Evolutionary conservation across 495 filamentous ascomycete genomes (phyloP), one percentile per base, ranked within the genome.

Genomic region (Aspergillus incahuasiensis): DNA sequence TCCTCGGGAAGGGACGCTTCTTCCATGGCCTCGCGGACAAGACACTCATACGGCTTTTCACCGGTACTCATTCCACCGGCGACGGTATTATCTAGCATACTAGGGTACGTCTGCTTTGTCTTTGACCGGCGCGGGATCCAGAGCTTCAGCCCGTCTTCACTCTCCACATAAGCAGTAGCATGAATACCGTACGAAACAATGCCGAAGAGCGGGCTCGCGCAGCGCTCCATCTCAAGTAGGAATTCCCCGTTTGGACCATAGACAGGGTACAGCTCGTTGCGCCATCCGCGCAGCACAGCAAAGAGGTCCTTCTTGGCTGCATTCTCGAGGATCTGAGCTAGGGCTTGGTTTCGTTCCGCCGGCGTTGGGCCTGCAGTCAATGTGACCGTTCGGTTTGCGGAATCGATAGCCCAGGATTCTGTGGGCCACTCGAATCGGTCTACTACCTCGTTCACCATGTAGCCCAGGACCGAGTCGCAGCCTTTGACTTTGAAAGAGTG

Each of bases 1-100:
- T 76, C 68, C 54, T 85, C 88, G 0, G 90, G 82, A 5, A 99
- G 72, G n/a, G 82, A 86, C 0, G 94, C 94, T 65, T 99, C 94
- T 69, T 99, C 94, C 56, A 82, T 84, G 0, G 86, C 82, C 69
- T 99, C 94, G 48, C 95, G 85, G 7, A 97, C 75, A 35, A 96
- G 72, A 71, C 86, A 89, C 60, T 91, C 89, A 49, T 89, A 84
- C 1, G 84, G 82, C 15, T 73, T 76, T 66, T 97, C 91, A 19
- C 85, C 84, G 0, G 89, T 86, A 59, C 86, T 82, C 63, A 97
- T 86, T 0, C 94, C 94, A 5, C 94, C 94, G 0, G 92, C 94
- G 5, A 96, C 95, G 2, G 89, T 88, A 65, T 99, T 99, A 67
- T 99, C 94, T 46, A 97, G 72, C 84, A 96, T 89, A 7, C 86